These are phyloP conservation scores for Heliamphora pulchella DNA, from an alignment of 179 eudicot species.

Conservation along the genomic window DNA sequence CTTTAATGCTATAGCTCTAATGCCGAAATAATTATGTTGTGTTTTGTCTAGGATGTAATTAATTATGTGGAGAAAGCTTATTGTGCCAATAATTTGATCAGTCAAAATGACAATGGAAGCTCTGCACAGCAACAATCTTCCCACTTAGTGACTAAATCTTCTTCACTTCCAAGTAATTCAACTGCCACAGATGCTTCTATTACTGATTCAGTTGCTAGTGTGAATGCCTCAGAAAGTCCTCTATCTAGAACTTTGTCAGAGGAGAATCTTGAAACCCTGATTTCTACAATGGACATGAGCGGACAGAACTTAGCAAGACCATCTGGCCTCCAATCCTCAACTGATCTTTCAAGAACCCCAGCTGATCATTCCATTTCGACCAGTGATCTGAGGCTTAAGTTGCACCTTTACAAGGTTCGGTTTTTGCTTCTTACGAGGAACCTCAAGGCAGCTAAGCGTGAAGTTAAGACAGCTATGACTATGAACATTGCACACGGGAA, in stretches of 20 bases:
- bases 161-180: slow-evolving; percentile 47
- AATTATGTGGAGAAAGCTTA: slow-evolving; percentile 69
- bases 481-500: slow-evolving; percentile 76
- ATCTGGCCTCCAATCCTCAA: slow-evolving; percentile 40
- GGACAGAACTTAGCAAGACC: slow-evolving; percentile 55
- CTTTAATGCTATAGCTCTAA: neutral
- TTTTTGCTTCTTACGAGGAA: slow-evolving; percentile 64
- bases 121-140: slow-evolving; percentile 48
- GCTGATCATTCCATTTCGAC: slow-evolving; percentile 51
- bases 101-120: slow-evolving; percentile 63
- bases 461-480: slow-evolving; percentile 70
- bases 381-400: slow-evolving; percentile 62
- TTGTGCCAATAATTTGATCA: slow-evolving; percentile 42
- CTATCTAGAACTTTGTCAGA: slow-evolving; percentile 79
- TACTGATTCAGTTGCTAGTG: slow-evolving; percentile 40
- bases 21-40: slow-evolving; percentile 6
- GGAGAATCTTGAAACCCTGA: slow-evolving; percentile 65
- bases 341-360: slow-evolving; percentile 40
- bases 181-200: slow-evolving; percentile 46
- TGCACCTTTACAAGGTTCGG: slow-evolving; percentile 78
- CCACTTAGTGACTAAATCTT: slow-evolving; percentile 44
- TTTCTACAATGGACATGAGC: slow-evolving; percentile 64
- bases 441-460: slow-evolving; percentile 91
- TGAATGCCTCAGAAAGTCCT: slow-evolving; percentile 48
- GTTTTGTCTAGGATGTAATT: slow-evolving; percentile 60